Base-by-base conservation (phyloP, 2,329 filamentous ascomycete genomes). In the Basipetospora chlamydospora region DNA sequence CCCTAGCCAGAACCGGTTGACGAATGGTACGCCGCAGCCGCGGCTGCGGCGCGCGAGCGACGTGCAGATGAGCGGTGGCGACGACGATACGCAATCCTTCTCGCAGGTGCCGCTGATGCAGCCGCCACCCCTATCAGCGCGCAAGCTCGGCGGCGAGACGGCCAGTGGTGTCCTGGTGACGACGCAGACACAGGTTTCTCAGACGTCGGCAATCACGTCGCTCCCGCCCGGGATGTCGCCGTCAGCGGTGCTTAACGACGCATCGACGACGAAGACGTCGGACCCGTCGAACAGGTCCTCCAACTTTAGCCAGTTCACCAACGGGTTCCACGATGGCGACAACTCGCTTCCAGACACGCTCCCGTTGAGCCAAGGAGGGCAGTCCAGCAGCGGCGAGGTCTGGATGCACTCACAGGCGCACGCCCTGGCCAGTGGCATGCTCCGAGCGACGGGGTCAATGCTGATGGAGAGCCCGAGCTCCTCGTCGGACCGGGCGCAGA, bases 201-300 rank as follows among this genome's bases (percentile, higher is more conserved):
- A 82, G 50, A 59, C 66, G 30, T 80, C 77, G 4, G 66, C 61
- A 1, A 56, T 77, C 30, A 75, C 71, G 12, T 60, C 69, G 15
- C 54, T 78, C 3, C 70, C 73, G 1, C 58, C 64, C 0, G 73
- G 70, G 4, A 59, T 73, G 37, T 72, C 70, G 4, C 72, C 72
- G 11, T 72, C 68, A 18, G 69, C 67, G 10, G 55, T 70, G 40
- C 61, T 77, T 37, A 95, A 96, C 48, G 86, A 93, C 49, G 88
- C 86, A 2, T 93, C 86, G 2, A 92, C 87, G 1, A 94, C 87
- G n/a, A 90, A 93, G 58, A 87, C 82, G 2, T 84, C 82, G 1
- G 76, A 81, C 42, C 71, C 74, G 5, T 85, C 80, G 3, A 61
- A 65, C 36, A 77, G 76, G 10, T 77, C 73, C 1, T 75, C 71